These are phyloP conservation scores for Solanum etuberosum DNA, from an alignment of 257 asterid genomes.

Conservation along the genomic window DNA sequence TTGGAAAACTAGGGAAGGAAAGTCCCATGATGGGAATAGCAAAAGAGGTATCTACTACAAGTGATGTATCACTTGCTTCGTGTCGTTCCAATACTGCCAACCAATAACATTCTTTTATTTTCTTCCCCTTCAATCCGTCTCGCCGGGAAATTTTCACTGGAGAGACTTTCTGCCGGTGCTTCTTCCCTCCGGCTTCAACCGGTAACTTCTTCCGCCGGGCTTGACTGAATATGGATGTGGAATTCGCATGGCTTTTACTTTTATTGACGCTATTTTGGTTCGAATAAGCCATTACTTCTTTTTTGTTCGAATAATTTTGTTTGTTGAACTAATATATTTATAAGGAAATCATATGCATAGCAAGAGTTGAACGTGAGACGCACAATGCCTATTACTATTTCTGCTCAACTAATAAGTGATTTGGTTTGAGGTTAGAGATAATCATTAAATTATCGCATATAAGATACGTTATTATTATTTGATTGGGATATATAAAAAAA, in stretches of 20 bases:
- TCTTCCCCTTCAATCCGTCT: slow-evolving; percentile 31
- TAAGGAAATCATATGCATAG: neutral
- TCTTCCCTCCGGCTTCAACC: slow-evolving; percentile 28
- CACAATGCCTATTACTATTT: neutral
- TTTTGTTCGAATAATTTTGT: neutral
- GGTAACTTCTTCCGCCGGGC: slow-evolving; percentile 27
- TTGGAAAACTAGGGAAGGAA: slow-evolving; percentile 18
- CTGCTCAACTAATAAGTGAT: neutral
- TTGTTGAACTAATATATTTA: neutral
- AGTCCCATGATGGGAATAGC: slow-evolving; percentile 65
- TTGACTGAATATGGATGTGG: neutral
- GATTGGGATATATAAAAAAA: neutral
- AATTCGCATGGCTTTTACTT: neutral
- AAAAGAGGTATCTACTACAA: slow-evolving; percentile 49
- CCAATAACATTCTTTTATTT: slow-evolving; percentile 28
- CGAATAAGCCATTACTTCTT: slow-evolving; percentile 13
- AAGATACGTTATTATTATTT: neutral
- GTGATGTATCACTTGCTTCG: slow-evolving; percentile 22
- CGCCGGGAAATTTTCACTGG: slow-evolving; percentile 28
- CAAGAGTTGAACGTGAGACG: neutral
- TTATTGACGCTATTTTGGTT: neutral
- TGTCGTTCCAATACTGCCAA: slow-evolving; percentile 18
- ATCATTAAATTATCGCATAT: neutral
- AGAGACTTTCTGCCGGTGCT: slow-evolving; percentile 28
- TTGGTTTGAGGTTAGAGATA: neutral